Conservation (phyloP, 129 eudicot species). For the Ambrosia artemisiifolia region DNA sequence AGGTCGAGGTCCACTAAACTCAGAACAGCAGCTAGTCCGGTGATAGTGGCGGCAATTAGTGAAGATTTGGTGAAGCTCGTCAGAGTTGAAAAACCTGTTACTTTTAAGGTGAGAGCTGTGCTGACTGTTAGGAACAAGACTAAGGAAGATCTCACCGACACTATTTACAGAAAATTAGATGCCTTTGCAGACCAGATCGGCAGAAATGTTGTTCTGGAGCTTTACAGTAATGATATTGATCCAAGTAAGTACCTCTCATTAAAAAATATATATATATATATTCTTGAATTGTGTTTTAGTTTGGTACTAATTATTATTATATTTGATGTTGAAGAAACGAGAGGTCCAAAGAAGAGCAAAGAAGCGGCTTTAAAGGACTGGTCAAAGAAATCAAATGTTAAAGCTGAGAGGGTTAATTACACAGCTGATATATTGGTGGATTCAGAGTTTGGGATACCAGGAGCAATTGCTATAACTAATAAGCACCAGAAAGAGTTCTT, state of each 20-base stretch:
- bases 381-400: conserved; percentile 76
- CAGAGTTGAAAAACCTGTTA: conserved; percentile 53
- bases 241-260: conserved; percentile 96
- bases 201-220: conserved; percentile 75
- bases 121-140: conserved; percentile 76
- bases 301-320: not conserved
- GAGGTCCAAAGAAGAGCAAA: conserved; percentile 65
- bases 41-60: conserved; percentile 68
- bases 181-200: conserved; percentile 71
- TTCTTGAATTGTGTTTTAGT: not conserved
- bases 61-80: conserved; percentile 66
- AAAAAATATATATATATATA: too few species aligned
- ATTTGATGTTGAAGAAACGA: conserved; percentile 53
- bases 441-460: conserved; percentile 79
- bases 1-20: conserved; percentile 15
- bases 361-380: conserved; percentile 76
- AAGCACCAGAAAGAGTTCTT: conserved; percentile 87
- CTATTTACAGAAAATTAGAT: conserved; percentile 58
- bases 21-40: not conserved
- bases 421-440: conserved; percentile 77
- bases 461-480: conserved; percentile 76
- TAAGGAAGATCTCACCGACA: conserved; percentile 80
- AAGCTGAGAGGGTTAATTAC: conserved; percentile 76
- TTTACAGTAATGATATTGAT: conserved; percentile 72
- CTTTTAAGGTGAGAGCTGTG: conserved; percentile 76